Base-by-base conservation (phyloP, 495 filamentous ascomycete genomes). In the Penicillium pancosmium region DNA sequence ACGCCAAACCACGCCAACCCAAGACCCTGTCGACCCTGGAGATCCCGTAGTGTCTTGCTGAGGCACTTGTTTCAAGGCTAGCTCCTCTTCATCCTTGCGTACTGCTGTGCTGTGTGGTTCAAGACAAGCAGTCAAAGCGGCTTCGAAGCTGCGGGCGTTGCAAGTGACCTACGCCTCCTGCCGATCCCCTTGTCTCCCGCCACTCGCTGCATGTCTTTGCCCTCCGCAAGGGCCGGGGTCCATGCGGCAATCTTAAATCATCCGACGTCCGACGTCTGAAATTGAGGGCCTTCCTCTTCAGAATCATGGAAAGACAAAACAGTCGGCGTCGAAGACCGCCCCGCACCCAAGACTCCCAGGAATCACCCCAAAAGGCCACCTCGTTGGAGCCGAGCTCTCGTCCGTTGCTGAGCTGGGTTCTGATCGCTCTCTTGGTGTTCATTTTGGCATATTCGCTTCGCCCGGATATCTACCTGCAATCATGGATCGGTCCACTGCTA, bases 361-460 rank as follows among this genome's bases (percentile, higher is more conserved):
- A n/a, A 44, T 23, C 46, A 49, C 7, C 3, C 8, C 38, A 19
- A 19, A 44, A 44, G 16, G 16, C 16, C 16, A 9, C 15, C 16
- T 8, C 34, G 19, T 31, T 27, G n/a, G 43, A 23, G 23, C 31
- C 16, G 35, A 53, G 56, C 21, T 23, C 52, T 35, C 63, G 56
- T n/a, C 35, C 61, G 0, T 46, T 62, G 6, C 3, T 63, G 12
- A 27, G 54, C 25, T 63, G 62, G 48, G 56, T 60, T 12, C 43
- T 72, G 16, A 23, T 55, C 19, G 50, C 58, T 18, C 65, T 60
- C 38, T 4, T 63, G 5, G 18, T 68, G 18, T 51, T 69, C 9
- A 31, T 56, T 8, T 41, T 68, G n/a, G n/a, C 48, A 15, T 72
- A 71, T 40, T 18, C 66, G 10, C 40, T 49, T 15, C 43, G 50